Base-by-base conservation (phyloP, 768 basidiomycete species). In the Rhizopogon salebrosus region DNA sequence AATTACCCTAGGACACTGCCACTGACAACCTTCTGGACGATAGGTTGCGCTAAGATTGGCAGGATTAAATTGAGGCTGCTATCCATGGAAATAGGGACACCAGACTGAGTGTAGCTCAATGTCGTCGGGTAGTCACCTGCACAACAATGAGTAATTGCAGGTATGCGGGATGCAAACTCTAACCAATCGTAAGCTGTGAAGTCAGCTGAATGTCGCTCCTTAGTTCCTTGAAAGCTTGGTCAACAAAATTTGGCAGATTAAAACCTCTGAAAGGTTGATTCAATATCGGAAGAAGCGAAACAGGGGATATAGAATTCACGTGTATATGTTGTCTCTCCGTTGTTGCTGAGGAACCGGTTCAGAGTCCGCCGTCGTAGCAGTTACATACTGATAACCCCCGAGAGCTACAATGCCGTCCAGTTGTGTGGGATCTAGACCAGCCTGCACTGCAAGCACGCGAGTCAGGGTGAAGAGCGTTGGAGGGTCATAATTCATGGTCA, bases 401-500 rank as follows among this genome's bases (percentile, higher is more conserved):
- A 88, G 64, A 22, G 69, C 53, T 8, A 89, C 82, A 52, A 90
- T 82, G 8, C 73, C 78, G 55, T 90, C 87, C 57, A 89, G 67
- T 24, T 84, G 84, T 5, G 74, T 70, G 1, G 79, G 77, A 54
- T 79, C 71, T 49, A 85, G 62, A 1, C 84, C 83, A 9, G 85
- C 85, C 51, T 83, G 74, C 11, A 83, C 74, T 3, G 85, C 85
- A 10, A 89, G 74, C 4, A 75, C 71, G n/a, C 85, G 79, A 29
- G 85, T 84, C 22, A 89, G 70, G 0, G 85, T 84, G 64, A 90
- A 89, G 35, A 90, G 70, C n/a, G 77, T 69, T 8, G 79, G 65
- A 18, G 85, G 85, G 57, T 87, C 81, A 56, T 83, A 76, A 62
- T 88, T 86, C 78, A 89, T 78, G 59, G 80, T 69, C 50, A 88